Percentiles rank a stretch among this genome's conserved stretches.
These are phyloP conservation scores for Xylaria sp. DNA, from an alignment of 2,329 filamentous ascomycete species.

Conservation along the genomic window DNA sequence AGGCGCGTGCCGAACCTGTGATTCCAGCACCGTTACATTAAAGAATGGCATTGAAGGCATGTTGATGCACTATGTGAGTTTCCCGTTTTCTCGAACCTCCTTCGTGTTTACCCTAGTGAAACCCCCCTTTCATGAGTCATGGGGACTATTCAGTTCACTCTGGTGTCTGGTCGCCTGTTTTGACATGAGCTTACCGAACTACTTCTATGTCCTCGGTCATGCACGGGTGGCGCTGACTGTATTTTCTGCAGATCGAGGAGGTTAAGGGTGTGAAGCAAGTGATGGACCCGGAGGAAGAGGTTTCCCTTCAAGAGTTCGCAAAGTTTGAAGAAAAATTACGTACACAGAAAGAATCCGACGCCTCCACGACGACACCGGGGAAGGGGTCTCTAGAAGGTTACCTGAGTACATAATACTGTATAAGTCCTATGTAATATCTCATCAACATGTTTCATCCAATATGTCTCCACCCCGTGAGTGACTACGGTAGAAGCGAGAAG, in stretches of 20 bases:
- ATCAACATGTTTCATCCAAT: conserved; percentile 3
- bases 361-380: conserved; percentile 45
- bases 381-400: conserved; percentile 48
- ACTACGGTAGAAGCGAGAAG: conserved; percentile 1
- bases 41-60: conserved; percentile 99
- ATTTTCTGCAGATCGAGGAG: conserved; percentile 78
- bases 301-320: conserved; percentile 85
- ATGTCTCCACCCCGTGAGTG: conserved; percentile 4
- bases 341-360: conserved; percentile 55
- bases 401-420: conserved; percentile 20
- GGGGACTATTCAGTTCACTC: background rate
- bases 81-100: background rate
- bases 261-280: conserved; percentile 92
- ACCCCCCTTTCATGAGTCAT: background rate
- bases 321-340: conserved; percentile 88
- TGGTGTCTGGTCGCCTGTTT: conserved; percentile 4
- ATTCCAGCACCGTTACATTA: conserved; percentile 93
- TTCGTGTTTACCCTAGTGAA: background rate
- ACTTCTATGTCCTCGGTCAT: background rate
- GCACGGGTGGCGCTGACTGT: conserved; percentile 36
- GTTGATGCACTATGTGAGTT: conserved; percentile 91
- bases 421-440: conserved; percentile 19
- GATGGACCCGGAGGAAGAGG: conserved; percentile 88
- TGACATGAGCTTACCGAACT: conserved; percentile 10
- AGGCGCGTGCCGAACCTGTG: conserved; percentile 93